phyloP scores from a whole-genome alignment of 2,329 filamentous ascomycete genomes.

The Pseudogymnoascus destructans region DNA sequence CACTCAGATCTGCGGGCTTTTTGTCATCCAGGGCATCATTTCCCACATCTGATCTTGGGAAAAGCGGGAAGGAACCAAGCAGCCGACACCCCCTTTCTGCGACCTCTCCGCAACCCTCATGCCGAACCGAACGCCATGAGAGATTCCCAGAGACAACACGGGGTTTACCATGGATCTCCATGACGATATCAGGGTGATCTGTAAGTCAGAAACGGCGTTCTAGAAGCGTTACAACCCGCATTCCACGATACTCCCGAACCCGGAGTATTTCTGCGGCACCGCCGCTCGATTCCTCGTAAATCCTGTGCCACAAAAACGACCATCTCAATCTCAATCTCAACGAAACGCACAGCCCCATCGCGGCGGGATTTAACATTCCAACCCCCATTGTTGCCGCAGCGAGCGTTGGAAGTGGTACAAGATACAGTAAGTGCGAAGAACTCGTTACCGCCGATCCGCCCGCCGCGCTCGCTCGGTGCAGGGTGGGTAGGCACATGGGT shows the following conservation, averaged over 20 bases:
- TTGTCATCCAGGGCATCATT: background rate
- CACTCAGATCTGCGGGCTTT: background rate
- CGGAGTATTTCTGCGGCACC: background rate
- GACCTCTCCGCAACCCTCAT: background rate
- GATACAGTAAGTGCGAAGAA: background rate
- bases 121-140: background rate
- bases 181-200: background rate
- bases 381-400: background rate
- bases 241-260: background rate
- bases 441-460: background rate
- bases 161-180: background rate
- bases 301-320: background rate
- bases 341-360: background rate
- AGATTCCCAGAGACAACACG: background rate
- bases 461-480: too few species aligned
- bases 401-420: background rate
- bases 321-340: too few species aligned
- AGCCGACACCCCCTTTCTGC: slow-evolving; percentile 1
- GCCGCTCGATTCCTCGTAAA: too few species aligned
- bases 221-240: background rate
- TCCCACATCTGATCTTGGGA: background rate
- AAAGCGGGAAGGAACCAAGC: background rate
- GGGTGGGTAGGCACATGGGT: background rate
- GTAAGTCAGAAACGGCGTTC: background rate
- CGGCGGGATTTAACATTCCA: background rate